A percentile compares a stretch with the other conserved stretches of the same genome.
phyloP scores from a whole-genome alignment of 2,329 filamentous ascomycete genomes.

The Xylariaceae sp. region DNA sequence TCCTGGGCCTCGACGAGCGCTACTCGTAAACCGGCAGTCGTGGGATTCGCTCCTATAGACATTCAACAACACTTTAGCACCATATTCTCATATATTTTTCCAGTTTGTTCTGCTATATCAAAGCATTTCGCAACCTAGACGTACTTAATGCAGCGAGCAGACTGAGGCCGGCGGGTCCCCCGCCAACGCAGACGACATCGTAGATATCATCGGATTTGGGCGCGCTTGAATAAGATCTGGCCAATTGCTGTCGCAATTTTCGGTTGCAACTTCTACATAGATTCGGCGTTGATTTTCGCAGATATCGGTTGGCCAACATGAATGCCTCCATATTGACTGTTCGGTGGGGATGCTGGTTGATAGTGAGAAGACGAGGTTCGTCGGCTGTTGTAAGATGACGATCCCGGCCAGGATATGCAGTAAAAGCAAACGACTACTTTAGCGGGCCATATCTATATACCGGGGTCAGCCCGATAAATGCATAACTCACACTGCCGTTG shows the following conservation, averaged over 20 bases:
- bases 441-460: no score
- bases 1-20: conserved; percentile 90
- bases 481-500: no score
- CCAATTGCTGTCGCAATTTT: conserved; percentile 33
- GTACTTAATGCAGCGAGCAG: conserved; percentile 70
- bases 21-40: conserved; percentile 71
- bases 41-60: conserved; percentile 62
- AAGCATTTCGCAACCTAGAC: conserved; percentile 20
- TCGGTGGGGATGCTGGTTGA: not conserved
- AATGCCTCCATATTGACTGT: conserved; percentile 25
- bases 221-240: conserved; percentile 39
- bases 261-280: conserved; percentile 45
- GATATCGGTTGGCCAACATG: conserved; percentile 18
- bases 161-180: conserved; percentile 83
- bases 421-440: no score
- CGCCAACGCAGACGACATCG: conserved; percentile 88
- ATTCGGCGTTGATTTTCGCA: conserved; percentile 19
- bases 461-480: no score
- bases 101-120: not conserved
- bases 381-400: not conserved
- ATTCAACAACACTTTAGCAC: conserved; percentile 4
- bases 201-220: conserved; percentile 70
- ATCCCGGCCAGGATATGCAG: no score
- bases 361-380: conserved; percentile 3
- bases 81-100: not conserved